A percentile compares a stretch with the other conserved stretches of the same genome.
Conservation (phyloP, 257 asterid species). For the Solanum virginianum region DNA sequence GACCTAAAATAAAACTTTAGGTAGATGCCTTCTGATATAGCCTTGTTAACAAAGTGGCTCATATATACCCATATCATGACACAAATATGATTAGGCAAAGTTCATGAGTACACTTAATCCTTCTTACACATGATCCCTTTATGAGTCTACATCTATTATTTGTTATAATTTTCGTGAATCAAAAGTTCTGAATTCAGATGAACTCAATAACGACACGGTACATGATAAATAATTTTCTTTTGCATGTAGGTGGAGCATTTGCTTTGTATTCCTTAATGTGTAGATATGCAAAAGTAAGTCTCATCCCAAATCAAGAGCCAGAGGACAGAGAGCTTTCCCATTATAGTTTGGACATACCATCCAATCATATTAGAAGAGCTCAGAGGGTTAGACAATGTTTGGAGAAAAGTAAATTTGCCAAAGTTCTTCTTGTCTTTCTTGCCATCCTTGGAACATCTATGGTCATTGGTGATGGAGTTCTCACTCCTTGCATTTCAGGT, state of each 20-base stretch:
- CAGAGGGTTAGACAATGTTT: conserved; percentile 30
- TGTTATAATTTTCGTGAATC: not conserved
- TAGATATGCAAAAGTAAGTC: conserved; percentile 56
- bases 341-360: conserved; percentile 39
- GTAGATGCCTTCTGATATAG: not conserved
- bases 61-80: not conserved
- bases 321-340: conserved; percentile 53
- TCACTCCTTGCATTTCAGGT: conserved; percentile 81
- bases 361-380: conserved; percentile 31
- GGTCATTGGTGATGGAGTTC: conserved; percentile 82
- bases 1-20: not conserved
- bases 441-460: conserved; percentile 72
- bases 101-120: not conserved
- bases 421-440: conserved; percentile 36
- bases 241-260: conserved; percentile 59
- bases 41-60: not conserved
- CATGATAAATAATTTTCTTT: not conserved
- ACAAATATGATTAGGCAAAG: not conserved
- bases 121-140: not conserved
- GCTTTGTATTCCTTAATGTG: conserved; percentile 64
- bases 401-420: conserved; percentile 39
- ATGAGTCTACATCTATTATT: too few species aligned
- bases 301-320: conserved; percentile 58
- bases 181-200: not conserved
- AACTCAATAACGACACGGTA: not conserved